phyloP scores from a whole-genome alignment of 768 basidiomycete genomes.

The Cystofilobasidium ferigula region DNA sequence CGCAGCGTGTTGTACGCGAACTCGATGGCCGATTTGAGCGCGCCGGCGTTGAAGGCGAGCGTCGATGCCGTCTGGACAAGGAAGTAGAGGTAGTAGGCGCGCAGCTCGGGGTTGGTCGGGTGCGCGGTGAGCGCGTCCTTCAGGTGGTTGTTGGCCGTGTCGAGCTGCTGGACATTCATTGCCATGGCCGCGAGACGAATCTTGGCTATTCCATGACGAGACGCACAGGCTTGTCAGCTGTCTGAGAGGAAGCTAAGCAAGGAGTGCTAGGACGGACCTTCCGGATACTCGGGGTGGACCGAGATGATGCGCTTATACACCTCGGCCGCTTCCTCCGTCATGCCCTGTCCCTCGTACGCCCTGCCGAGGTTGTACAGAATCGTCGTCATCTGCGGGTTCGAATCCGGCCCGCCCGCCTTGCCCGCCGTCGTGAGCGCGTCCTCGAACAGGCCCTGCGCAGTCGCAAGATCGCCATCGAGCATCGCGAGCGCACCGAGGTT shows the following conservation, averaged over 20 bases:
- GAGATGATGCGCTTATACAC: conserved; percentile 76
- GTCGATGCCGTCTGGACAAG: conserved; percentile 44
- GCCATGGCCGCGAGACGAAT: conserved; percentile 78
- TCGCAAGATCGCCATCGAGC: conserved; percentile 40
- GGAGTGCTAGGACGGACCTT: conserved; percentile 53
- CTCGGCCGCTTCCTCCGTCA: conserved; percentile 60
- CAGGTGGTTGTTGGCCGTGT: conserved; percentile 74
- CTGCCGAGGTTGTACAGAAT: conserved; percentile 85
- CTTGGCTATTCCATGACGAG: conserved; percentile 56
- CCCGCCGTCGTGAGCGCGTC: conserved; percentile 50
- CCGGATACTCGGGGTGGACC: conserved; percentile 91
- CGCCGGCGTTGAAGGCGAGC: conserved; percentile 46
- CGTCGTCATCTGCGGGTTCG: conserved; percentile 62
- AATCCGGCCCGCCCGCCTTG: conserved; percentile 41
- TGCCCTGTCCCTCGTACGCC: conserved; percentile 75
- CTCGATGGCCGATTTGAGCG: conserved; percentile 58
- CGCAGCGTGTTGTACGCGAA: conserved; percentile 84
- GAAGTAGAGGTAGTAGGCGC: conserved; percentile 88
- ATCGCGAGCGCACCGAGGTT: conserved; percentile 33
- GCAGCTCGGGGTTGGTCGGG: conserved; percentile 67
- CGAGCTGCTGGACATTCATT: conserved; percentile 54
- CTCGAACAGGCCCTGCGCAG: conserved; percentile 60
- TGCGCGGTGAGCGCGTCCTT: conserved; percentile 80
- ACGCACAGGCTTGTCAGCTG: not conserved
- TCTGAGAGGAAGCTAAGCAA: not conserved